Conservation (phyloP, 768 basidiomycete genomes). For the Tremella fuciformis region DNA sequence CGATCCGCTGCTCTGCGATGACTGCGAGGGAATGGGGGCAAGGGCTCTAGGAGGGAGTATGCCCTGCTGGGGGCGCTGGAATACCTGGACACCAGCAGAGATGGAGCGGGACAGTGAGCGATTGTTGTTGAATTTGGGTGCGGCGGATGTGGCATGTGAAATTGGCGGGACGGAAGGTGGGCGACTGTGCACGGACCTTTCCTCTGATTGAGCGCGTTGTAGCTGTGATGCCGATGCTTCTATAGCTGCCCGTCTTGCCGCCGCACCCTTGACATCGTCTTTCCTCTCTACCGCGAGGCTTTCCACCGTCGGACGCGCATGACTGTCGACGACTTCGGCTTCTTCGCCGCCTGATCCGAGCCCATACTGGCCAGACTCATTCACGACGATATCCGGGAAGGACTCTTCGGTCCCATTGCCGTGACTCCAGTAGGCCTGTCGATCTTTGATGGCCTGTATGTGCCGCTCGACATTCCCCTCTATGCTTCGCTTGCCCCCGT, state of each 20-base stretch:
- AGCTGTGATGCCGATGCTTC: background rate
- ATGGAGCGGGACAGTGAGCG: constrained; percentile 33
- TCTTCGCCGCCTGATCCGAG: constrained; percentile 12
- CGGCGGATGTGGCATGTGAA: background rate
- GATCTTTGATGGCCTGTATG: constrained; percentile 22
- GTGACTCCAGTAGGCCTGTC: constrained; percentile 26
- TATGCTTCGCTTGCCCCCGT: constrained; percentile 34
- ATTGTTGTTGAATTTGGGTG: constrained; percentile 3
- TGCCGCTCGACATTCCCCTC: constrained; percentile 35
- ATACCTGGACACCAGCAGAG: constrained; percentile 30
- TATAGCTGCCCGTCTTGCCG: constrained; percentile 13
- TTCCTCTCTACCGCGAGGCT: constrained; percentile 3
- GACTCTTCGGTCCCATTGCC: constrained; percentile 8
- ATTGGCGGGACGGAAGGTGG: constrained; percentile 1
- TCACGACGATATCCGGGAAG: constrained; percentile 19
- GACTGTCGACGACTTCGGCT: constrained; percentile 26
- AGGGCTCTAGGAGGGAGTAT: constrained; percentile 23
- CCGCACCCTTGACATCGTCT: constrained; percentile 9
- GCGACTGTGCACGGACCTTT: background rate
- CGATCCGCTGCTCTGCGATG: constrained; percentile 10
- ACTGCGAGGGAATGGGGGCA: constrained; percentile 26
- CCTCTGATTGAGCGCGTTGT: background rate
- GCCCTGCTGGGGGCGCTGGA: constrained; percentile 4
- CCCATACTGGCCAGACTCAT: constrained; percentile 15
- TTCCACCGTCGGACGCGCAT: constrained; percentile 1